Evolutionary conservation across 768 basidiomycete species (phyloP), one percentile per base, ranked within the genome.

Genomic region (Rhodotorula kratochvilovae): DNA sequence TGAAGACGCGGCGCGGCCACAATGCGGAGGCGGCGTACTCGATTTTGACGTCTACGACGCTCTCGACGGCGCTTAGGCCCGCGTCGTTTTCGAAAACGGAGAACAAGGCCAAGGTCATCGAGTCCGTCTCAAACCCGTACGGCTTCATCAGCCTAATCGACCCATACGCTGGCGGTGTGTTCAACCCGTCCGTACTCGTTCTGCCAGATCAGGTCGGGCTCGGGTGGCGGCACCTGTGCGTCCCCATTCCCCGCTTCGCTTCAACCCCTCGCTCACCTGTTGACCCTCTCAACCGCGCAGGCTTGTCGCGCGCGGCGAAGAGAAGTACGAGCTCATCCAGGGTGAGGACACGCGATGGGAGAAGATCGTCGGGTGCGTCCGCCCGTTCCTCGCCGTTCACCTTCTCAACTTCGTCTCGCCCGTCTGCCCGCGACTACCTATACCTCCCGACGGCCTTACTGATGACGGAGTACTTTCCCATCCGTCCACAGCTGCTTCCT

Each of bases 121-220:
- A 69, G 50, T 54, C 61, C 27, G 50, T 58, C 36, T 33, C 48
- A 13, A 69, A 69, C 39, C 68, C 68, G 25, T 69, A 59, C 50
- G 68, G 68, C 27, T 69, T 63, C 36, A 69, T 69, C 51, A 53
- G 33, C 48, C 50, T 69, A 15, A 43, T 69, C 56, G 68, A 69
- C 48, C 68, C 68, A 2, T 69, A 61, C 61, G 27, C 42, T 2
- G 66, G 66, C 39, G 61, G 61, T 13, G 55, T 63, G 12, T 69
- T 69, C 56, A 69, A 69, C 54, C 68, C 68, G 1, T 53, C 39
- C 2, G 31, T 69, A 6, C 57, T 69, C 31, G 57, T 63, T 0
- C 43, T 69, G 7, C 68, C 68, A 4, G 68, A 69, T 17, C 31
- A 50, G 5, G 61, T n/a, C 12, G 68, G 68, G 4, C 25, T n/a